These are phyloP conservation scores for Fusarium pininemorale DNA, from an alignment of 2,329 filamentous ascomycete genomes.

Conservation along the genomic window DNA sequence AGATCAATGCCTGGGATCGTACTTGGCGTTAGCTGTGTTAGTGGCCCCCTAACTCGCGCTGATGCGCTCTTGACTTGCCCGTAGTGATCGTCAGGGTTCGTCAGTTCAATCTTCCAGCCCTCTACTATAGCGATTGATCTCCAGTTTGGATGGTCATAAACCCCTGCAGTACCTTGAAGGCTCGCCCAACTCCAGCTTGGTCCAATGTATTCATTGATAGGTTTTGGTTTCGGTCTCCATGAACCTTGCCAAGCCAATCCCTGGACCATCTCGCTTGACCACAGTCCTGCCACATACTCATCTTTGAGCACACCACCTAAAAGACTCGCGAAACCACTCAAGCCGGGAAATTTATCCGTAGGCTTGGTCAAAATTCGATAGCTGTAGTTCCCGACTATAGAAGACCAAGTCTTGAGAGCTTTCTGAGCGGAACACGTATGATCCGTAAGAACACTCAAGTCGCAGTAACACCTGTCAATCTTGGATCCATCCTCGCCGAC, in stretches of 20 bases:
- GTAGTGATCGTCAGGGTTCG: not conserved
- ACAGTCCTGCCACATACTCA: not conserved
- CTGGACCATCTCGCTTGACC: not conserved
- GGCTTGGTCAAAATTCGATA: accelerated
- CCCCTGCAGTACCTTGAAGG: not conserved
- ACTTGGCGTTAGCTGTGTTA: accelerated
- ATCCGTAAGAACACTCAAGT: accelerated
- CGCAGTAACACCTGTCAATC: accelerated
- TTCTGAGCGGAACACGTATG: accelerated
- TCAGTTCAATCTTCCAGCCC: accelerated
- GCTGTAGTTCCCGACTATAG: accelerated
- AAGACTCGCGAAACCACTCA: accelerated
- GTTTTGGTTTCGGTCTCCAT: accelerated
- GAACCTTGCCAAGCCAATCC: accelerated
- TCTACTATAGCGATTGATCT: accelerated
- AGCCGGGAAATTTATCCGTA: accelerated
- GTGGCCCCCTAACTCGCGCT: accelerated
- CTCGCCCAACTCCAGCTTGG: not conserved
- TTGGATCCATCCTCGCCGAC: accelerated
- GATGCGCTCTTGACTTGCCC: not conserved
- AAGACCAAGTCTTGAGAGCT: not conserved
- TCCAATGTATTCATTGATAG: not conserved
- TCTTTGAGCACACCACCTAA: not conserved
- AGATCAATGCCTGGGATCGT: accelerated
- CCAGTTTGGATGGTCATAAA: not conserved